phyloP scores from a whole-genome alignment of 2,329 filamentous ascomycete species.

The Malbranchea cinnamomea region DNA sequence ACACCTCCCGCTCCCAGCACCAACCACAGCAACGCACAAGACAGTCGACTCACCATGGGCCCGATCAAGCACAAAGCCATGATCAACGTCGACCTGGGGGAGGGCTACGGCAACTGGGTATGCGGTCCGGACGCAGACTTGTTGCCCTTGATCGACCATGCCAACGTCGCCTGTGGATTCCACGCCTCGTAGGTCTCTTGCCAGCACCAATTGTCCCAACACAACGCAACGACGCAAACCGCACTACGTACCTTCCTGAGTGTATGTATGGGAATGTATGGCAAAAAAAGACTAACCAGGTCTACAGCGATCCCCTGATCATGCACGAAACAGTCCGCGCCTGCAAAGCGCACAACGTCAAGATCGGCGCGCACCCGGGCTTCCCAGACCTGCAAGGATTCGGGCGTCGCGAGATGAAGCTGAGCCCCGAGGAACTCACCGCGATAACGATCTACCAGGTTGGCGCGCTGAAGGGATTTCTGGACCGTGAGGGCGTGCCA shows the following conservation, averaged over 20 bases:
- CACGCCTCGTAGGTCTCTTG: conserved; percentile 28
- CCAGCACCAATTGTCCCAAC: background rate
- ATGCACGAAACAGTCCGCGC: conserved; percentile 46
- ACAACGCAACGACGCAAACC: no score
- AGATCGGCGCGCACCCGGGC: conserved; percentile 48
- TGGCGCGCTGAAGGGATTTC: conserved; percentile 45
- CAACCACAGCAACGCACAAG: no score
- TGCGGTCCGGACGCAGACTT: conserved; percentile 45
- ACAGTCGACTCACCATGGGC: no score
- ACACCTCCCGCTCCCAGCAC: no score
- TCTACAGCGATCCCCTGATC: conserved; percentile 42
- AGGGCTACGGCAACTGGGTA: conserved; percentile 15
- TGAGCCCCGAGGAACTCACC: conserved; percentile 41
- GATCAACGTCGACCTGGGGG: conserved; percentile 34
- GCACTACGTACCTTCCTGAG: no score
- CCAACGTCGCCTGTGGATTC: conserved; percentile 48
- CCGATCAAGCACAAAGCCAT: conserved; percentile 38
- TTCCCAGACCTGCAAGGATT: conserved; percentile 52
- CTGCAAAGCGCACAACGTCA: conserved; percentile 43
- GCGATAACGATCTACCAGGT: conserved; percentile 48
- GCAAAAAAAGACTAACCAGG: no score
- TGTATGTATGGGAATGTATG: no score
- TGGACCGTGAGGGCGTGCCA: conserved; percentile 40
- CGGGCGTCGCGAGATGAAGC: conserved; percentile 46
- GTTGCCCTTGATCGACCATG: conserved; percentile 46